Conservation (phyloP, 495 filamentous ascomycete species). For the Aspergillus sclerotiicarbonarius region DNA sequence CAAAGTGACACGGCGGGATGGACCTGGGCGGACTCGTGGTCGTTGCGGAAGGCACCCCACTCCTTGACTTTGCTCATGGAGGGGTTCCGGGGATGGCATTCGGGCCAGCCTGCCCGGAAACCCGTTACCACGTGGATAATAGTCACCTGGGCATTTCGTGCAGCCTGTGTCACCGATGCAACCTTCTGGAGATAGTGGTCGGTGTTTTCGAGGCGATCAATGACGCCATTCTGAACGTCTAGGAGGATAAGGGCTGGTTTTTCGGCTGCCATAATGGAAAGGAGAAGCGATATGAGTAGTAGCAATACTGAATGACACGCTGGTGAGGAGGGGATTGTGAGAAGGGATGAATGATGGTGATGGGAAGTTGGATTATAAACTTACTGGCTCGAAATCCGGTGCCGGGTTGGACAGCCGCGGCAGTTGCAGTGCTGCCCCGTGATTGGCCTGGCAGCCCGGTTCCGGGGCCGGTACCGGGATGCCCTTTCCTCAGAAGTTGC, state of each 20-base stretch:
- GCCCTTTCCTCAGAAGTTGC: not conserved
- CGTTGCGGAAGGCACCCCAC: slow-evolving; percentile 22
- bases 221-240: not conserved
- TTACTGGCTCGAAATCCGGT: not conserved
- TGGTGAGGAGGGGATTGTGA: not conserved
- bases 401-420: not conserved
- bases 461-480: not conserved
- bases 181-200: not conserved
- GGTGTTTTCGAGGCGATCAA: not conserved
- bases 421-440: too few relatives aligned
- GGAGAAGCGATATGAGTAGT: not conserved
- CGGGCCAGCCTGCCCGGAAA: slow-evolving; percentile 36
- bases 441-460: too few relatives aligned
- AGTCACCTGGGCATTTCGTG: not conserved
- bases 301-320: not conserved
- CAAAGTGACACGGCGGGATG: slow-evolving; percentile 24
- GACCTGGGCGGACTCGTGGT: slow-evolving; percentile 19
- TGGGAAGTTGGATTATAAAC: not conserved
- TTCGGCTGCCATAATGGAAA: not conserved
- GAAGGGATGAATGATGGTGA: too few relatives aligned
- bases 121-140: slow-evolving; percentile 34
- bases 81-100: slow-evolving; percentile 24
- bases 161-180: not conserved
- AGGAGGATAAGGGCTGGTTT: not conserved
- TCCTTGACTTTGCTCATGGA: slow-evolving; percentile 19